Conservation (phyloP, 345 rosid species). For the Kandelia obovata region DNA sequence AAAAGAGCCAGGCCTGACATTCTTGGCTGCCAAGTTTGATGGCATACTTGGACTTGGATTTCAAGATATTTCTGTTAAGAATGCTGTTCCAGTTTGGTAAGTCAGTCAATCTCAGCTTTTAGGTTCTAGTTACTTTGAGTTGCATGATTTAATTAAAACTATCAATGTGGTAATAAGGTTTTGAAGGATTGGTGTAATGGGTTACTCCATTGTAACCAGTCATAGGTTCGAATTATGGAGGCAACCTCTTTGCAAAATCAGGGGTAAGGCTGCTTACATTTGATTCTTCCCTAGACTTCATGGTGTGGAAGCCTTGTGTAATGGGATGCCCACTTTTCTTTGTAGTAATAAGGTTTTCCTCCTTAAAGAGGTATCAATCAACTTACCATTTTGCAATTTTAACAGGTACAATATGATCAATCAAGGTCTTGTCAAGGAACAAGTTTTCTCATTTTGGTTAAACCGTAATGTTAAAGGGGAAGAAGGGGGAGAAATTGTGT, state of each 20-base stretch:
- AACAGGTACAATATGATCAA: slow-evolving; percentile 29
- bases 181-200: too few species aligned
- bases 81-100: slow-evolving; percentile 31
- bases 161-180: not conserved
- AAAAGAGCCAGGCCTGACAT: slow-evolving; percentile 30
- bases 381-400: not conserved
- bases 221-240: too few species aligned
- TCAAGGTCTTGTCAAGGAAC: slow-evolving; percentile 27
- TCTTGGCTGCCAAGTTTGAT: slow-evolving; percentile 33
- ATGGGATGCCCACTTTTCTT: too few species aligned
- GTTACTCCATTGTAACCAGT: too few species aligned
- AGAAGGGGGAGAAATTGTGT: slow-evolving; percentile 37
- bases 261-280: too few species aligned
- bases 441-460: slow-evolving; percentile 33
- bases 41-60: slow-evolving; percentile 37
- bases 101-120: not conserved
- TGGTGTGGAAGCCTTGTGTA: too few species aligned
- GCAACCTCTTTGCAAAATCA: too few species aligned
- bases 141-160: not conserved
- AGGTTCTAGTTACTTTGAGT: not conserved
- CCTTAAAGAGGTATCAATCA: not conserved
- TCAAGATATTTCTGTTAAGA: slow-evolving; percentile 30
- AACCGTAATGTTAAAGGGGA: slow-evolving; percentile 27
- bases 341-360: too few species aligned
- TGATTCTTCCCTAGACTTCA: too few species aligned